Conservation (phyloP, 257 asterid species). For the Mitragyna speciosa region DNA sequence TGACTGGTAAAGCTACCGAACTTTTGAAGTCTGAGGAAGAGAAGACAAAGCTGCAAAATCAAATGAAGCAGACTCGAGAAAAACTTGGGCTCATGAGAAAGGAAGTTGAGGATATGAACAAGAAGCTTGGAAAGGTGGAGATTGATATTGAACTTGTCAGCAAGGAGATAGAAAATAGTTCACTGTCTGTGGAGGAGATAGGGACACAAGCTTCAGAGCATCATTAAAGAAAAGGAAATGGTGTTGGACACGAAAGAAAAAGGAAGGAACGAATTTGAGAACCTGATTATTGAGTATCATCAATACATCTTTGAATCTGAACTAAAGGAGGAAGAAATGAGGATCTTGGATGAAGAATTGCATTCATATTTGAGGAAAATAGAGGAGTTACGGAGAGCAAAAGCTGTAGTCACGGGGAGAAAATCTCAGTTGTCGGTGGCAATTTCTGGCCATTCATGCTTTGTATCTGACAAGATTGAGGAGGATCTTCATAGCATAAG, state of each 20-base stretch:
- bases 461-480: constrained; percentile 59
- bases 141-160: constrained; percentile 38
- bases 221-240: constrained; percentile 55
- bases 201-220: constrained; percentile 46
- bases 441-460: constrained; percentile 40
- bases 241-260: constrained; percentile 49
- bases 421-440: constrained; percentile 48
- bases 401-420: constrained; percentile 39
- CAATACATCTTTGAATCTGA: constrained; percentile 57
- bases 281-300: constrained; percentile 57
- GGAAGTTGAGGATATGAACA: constrained; percentile 51
- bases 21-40: constrained; percentile 73
- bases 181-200: constrained; percentile 39
- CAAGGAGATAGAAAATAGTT: constrained; percentile 47
- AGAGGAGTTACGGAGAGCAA: constrained; percentile 40
- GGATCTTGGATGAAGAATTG: constrained; percentile 57
- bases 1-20: constrained; percentile 71
- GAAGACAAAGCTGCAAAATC: constrained; percentile 62
- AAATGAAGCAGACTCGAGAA: constrained; percentile 52
- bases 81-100: constrained; percentile 45
- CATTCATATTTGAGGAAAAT: constrained; percentile 26
- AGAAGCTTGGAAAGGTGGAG: constrained; percentile 44
- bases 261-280: constrained; percentile 52
- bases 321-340: constrained; percentile 62
- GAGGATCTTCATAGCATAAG: constrained; percentile 54